Percentiles rank a stretch among this genome's conserved stretches.
Conservation (phyloP, 352 stramenopile genomes). For the Pythium coloratum region DNA sequence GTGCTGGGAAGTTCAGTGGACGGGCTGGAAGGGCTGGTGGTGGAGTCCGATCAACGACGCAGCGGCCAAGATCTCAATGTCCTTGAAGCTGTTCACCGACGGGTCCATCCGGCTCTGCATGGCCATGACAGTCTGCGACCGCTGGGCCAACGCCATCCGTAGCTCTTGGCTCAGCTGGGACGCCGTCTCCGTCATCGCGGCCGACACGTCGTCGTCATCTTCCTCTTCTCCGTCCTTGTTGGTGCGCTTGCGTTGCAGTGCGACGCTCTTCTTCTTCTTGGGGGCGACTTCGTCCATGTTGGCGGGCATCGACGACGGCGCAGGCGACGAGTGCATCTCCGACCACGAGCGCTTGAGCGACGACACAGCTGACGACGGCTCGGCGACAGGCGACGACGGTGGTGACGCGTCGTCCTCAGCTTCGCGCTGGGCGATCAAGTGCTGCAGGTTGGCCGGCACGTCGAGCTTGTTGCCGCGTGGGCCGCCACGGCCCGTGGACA, state of each 20-base stretch:
- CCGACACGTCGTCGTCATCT: not conserved
- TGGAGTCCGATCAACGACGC: slow-evolving; percentile 76
- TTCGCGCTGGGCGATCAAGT: slow-evolving; percentile 46
- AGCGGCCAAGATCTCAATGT: slow-evolving; percentile 76
- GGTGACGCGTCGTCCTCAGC: slow-evolving; percentile 28
- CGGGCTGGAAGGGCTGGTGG: slow-evolving; percentile 63
- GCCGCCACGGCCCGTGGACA: slow-evolving; percentile 78
- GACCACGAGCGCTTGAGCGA: slow-evolving; percentile 58
- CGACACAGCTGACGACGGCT: slow-evolving; percentile 24
- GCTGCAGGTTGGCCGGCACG: slow-evolving; percentile 58
- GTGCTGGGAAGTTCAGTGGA: slow-evolving; percentile 45
- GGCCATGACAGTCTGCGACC: slow-evolving; percentile 2
- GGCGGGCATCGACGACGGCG: slow-evolving; percentile 23
- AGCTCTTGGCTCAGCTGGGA: slow-evolving; percentile 41
- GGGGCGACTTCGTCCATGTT: slow-evolving; percentile 6
- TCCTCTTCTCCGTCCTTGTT: slow-evolving; percentile 23
- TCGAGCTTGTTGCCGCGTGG: slow-evolving; percentile 81
- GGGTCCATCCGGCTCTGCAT: not conserved
- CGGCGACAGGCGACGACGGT: slow-evolving; percentile 17
- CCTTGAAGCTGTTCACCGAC: slow-evolving; percentile 43
- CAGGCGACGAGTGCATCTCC: slow-evolving; percentile 37
- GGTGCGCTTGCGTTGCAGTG: slow-evolving; percentile 33
- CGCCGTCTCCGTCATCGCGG: slow-evolving; percentile 26
- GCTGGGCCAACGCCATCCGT: slow-evolving; percentile 28
- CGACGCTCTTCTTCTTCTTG: slow-evolving; percentile 40